Percentiles rank a stretch among this genome's conserved stretches.
Conservation (phyloP, 495 filamentous ascomycete genomes). For the Parmelia sp. region DNA sequence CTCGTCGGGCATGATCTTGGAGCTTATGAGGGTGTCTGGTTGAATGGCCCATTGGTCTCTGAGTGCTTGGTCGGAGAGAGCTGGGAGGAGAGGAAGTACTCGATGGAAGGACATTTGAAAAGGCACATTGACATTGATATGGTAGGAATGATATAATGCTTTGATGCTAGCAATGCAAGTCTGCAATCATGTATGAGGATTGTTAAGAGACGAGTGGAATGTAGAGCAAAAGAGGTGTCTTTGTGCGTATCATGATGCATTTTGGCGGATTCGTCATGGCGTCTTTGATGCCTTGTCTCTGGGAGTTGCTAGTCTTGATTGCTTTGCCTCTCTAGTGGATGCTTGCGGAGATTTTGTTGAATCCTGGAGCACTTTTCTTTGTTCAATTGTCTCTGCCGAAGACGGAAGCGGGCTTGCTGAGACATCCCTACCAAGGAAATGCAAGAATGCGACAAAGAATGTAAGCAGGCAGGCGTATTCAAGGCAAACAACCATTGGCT, state of each 20-base stretch:
- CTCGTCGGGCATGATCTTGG: constrained; percentile 47
- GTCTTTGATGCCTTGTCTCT: constrained; percentile 16
- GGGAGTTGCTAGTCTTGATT: constrained; percentile 16
- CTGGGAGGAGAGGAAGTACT: constrained; percentile 47
- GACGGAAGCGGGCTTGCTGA: constrained; percentile 24
- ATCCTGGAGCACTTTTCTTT: constrained; percentile 24
- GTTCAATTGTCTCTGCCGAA: constrained; percentile 30
- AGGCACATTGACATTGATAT: constrained; percentile 28
- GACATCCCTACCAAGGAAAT: constrained; percentile 25
- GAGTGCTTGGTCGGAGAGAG: constrained; percentile 41
- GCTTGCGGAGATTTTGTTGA: constrained; percentile 19
- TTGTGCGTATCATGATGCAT: constrained; percentile 19
- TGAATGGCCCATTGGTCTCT: constrained; percentile 27
- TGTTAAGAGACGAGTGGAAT: constrained; percentile 21
- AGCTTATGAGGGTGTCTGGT: constrained; percentile 42
- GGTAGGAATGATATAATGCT: constrained; percentile 21
- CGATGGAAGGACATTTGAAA: constrained; percentile 51
- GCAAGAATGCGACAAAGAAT: constrained; percentile 30
- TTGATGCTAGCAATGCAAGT: constrained; percentile 22
- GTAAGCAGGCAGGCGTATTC: constrained; percentile 15
- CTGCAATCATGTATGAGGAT: constrained; percentile 21
- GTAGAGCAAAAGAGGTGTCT: constrained; percentile 22
- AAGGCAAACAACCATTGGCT: not conserved
- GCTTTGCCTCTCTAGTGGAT: constrained; percentile 14
- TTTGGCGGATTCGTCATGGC: constrained; percentile 17